Conservation (phyloP, 352 stramenopile genomes). For the Globisporangium spiculum region DNA sequence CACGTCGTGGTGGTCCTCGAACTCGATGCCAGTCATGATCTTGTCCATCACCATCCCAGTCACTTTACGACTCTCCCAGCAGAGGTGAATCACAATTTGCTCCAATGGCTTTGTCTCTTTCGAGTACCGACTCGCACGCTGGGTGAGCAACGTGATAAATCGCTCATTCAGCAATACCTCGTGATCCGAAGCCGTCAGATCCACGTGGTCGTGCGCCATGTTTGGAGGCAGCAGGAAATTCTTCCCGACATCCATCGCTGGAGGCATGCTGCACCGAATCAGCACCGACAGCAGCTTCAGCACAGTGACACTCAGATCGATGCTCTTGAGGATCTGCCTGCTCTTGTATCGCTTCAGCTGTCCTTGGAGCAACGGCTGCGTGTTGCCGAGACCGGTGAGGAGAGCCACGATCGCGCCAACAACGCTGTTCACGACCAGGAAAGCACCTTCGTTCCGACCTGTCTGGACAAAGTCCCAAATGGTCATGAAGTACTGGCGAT, state of each 20-base stretch:
- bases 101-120: constrained; percentile 80
- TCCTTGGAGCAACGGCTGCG: constrained; percentile 57
- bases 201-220: constrained; percentile 70
- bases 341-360: constrained; percentile 73
- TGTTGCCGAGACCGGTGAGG: constrained; percentile 51
- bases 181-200: constrained; percentile 53
- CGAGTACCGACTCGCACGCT: constrained; percentile 69
- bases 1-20: constrained; percentile 81
- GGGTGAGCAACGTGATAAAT: constrained; percentile 72
- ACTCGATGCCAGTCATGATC: constrained; percentile 74
- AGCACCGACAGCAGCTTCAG: constrained; percentile 76
- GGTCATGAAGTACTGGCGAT: constrained; percentile 73
- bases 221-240: constrained; percentile 43
- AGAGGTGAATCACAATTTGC: constrained; percentile 75
- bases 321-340: constrained; percentile 71
- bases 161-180: constrained; percentile 72
- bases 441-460: constrained; percentile 78
- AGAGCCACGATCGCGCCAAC: constrained; percentile 72
- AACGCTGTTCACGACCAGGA: constrained; percentile 80
- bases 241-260: constrained; percentile 60
- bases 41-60: constrained; percentile 56
- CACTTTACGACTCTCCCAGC: constrained; percentile 68
- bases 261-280: constrained; percentile 64
- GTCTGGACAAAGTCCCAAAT: constrained; percentile 78
- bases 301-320: constrained; percentile 66